A percentile compares a stretch with the other conserved stretches of the same genome.
Conservation (phyloP, 139 green algal species). For the Volvox africanus region DNA sequence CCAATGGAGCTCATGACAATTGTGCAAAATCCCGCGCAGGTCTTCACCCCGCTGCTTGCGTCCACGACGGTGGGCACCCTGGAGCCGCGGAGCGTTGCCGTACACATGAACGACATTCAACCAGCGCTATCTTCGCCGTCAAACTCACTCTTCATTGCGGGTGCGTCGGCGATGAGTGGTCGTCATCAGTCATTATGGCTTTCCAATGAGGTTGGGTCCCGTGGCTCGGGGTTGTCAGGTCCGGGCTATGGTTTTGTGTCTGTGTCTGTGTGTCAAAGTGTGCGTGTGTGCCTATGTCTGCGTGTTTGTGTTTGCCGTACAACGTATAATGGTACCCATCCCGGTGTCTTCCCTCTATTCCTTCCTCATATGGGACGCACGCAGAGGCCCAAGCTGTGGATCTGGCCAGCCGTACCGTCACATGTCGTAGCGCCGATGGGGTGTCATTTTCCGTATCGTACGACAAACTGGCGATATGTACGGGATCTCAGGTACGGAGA, state of each 20-base stretch:
- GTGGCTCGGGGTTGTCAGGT: too few relatives aligned
- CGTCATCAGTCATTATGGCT: too few relatives aligned
- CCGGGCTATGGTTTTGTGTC: not conserved
- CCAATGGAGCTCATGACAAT: too few relatives aligned
- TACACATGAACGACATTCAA: slow-evolving; percentile 82
- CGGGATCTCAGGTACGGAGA: slow-evolving; percentile 68
- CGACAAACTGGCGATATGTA: slow-evolving; percentile 86
- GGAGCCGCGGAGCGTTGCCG: slow-evolving; percentile 78
- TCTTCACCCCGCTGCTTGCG: slow-evolving; percentile 89
- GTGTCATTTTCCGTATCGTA: slow-evolving; percentile 76
- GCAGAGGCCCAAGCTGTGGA: slow-evolving; percentile 37
- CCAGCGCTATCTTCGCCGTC: slow-evolving; percentile 59
- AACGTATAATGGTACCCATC: too few relatives aligned
- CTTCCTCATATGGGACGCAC: too few relatives aligned
- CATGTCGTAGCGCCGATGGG: slow-evolving; percentile 64
- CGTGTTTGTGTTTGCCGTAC: too few relatives aligned
- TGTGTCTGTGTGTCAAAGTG: not conserved
- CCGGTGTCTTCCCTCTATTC: too few relatives aligned
- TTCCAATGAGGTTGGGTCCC: too few relatives aligned
- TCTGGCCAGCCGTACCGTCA: slow-evolving; percentile 56
- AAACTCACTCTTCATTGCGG: slow-evolving; percentile 26
- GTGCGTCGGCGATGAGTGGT: not conserved
- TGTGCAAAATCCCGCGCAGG: not conserved
- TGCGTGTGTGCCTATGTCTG: not conserved
- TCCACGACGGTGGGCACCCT: slow-evolving; percentile 87